Conservation (phyloP, 805 yeast genomes). For the Ascoidea rubescens region DNA sequence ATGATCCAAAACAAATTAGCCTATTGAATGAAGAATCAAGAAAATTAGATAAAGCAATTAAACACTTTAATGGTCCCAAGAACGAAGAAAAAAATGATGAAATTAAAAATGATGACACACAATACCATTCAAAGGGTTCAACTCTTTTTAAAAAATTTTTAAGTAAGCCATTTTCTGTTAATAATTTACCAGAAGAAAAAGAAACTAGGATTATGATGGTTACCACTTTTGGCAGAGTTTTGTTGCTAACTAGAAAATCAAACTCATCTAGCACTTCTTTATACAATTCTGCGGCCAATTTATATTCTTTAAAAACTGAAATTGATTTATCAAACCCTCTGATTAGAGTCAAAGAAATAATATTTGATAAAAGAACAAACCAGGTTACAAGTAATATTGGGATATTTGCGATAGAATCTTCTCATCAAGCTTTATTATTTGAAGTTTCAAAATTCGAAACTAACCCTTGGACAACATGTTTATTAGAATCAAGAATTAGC, state of each 20-base stretch:
- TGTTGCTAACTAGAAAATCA: constrained; percentile 27
- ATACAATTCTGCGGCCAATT: constrained; percentile 10
- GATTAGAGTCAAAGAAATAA: constrained; percentile 38
- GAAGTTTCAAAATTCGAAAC: constrained; percentile 40
- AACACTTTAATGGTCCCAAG: neutral
- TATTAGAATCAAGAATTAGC: constrained; percentile 29
- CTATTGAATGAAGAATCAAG: too few species aligned
- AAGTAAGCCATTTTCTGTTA: neutral
- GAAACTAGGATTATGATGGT: constrained; percentile 31
- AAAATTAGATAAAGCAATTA: neutral
- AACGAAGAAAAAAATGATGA: neutral
- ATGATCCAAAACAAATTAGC: neutral
- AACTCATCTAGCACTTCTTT: constrained; percentile 14
- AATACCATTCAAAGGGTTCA: neutral
- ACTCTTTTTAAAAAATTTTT: neutral
- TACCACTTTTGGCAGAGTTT: constrained; percentile 39
- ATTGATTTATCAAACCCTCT: constrained; percentile 30
- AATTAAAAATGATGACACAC: neutral
- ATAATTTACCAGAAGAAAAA: constrained; percentile 3
- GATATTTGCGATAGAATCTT: constrained; percentile 34
- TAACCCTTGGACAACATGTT: constrained; percentile 33
- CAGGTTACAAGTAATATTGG: constrained; percentile 25
- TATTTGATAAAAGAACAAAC: constrained; percentile 20
- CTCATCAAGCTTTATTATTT: constrained; percentile 26
- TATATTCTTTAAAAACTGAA: constrained; percentile 30